Percentiles rank a stretch among this genome's conserved stretches.
Conservation (phyloP, 1,139 yeast genomes). For the Saccharomyces hybrid region DNA sequence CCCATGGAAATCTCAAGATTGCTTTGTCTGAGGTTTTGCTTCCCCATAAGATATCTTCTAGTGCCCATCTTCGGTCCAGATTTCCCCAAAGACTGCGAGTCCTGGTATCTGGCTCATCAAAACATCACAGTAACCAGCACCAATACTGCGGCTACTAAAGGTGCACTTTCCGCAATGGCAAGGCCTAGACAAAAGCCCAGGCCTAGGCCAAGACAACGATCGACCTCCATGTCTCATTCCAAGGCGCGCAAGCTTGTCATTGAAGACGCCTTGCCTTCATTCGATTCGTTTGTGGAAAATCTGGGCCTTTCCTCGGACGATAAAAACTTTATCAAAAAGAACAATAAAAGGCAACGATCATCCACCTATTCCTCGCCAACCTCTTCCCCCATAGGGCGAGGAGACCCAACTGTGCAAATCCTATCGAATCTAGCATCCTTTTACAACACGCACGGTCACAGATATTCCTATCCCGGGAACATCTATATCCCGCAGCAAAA, state of each 20-base stretch:
- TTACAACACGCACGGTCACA: constrained; percentile 23
- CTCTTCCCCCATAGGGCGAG: constrained; percentile 2
- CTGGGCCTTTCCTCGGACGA: neutral
- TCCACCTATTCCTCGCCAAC: constrained; percentile 3
- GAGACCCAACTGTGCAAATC: constrained; percentile 19
- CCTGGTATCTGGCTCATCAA: neutral
- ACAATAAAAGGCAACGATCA: constrained; percentile 1
- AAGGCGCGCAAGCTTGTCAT: neutral
- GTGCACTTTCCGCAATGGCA: too few species aligned
- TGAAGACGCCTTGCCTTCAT: constrained; percentile 7
- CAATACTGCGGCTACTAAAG: too few species aligned
- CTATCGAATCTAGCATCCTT: constrained; percentile 21
- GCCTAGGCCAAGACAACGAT: too few species aligned
- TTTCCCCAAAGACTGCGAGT: constrained; percentile 59
- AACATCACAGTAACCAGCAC: neutral
- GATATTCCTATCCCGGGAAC: constrained; percentile 22
- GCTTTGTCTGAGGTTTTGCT: constrained; percentile 71
- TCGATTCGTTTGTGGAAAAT: constrained; percentile 5
- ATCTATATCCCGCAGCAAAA: constrained; percentile 7
- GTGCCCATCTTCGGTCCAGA: constrained; percentile 73
- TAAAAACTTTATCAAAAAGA: neutral
- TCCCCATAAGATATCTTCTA: constrained; percentile 64
- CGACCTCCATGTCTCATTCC: too few species aligned
- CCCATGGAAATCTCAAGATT: constrained; percentile 63
- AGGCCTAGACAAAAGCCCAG: too few species aligned